A percentile compares a stretch with the other conserved stretches of the same genome.
Conservation (phyloP, 768 basidiomycete genomes). For the Lentinula detonsa region DNA sequence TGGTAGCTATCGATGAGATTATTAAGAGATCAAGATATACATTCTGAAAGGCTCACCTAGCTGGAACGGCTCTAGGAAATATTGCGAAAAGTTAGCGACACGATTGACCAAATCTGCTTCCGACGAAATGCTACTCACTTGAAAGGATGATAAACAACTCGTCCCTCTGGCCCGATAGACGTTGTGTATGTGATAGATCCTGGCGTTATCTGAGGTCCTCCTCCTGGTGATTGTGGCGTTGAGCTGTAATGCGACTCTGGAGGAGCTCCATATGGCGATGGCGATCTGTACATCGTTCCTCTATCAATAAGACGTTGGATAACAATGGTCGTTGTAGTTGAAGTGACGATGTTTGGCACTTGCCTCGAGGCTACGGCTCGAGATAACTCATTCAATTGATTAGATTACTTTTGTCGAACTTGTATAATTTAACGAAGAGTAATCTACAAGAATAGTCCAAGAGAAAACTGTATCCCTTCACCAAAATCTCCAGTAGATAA, state of each 20-base stretch:
- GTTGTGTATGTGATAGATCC: slow-evolving; percentile 76
- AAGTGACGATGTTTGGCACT: neutral
- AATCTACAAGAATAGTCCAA: slow-evolving; percentile 6
- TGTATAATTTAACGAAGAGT: neutral
- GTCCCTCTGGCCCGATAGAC: slow-evolving; percentile 54
- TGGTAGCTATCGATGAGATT: slow-evolving; percentile 48
- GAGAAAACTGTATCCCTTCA: slow-evolving; percentile 17
- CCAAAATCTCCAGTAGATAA: slow-evolving; percentile 77
- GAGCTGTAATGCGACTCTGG: neutral
- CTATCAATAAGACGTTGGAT: neutral
- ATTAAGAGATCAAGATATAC: neutral
- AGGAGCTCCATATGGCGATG: slow-evolving; percentile 11
- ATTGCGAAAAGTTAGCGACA: slow-evolving; percentile 6
- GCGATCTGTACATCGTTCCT: slow-evolving; percentile 24
- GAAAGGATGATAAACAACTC: slow-evolving; percentile 65
- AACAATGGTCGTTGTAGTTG: neutral
- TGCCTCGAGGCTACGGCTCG: neutral
- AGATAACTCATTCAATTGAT: neutral
- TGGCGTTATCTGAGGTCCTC: slow-evolving; percentile 45
- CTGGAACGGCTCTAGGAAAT: slow-evolving; percentile 55
- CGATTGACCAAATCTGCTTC: slow-evolving; percentile 12
- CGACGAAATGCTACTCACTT: slow-evolving; percentile 38
- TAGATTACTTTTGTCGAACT: neutral
- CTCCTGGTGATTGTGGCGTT: slow-evolving; percentile 17
- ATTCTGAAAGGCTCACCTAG: slow-evolving; percentile 43